Percentiles rank a stretch among this genome's conserved stretches.
These are phyloP conservation scores for Zygoascus sp. DNA, from an alignment of 1,139 yeast genomes.

Conservation along the genomic window DNA sequence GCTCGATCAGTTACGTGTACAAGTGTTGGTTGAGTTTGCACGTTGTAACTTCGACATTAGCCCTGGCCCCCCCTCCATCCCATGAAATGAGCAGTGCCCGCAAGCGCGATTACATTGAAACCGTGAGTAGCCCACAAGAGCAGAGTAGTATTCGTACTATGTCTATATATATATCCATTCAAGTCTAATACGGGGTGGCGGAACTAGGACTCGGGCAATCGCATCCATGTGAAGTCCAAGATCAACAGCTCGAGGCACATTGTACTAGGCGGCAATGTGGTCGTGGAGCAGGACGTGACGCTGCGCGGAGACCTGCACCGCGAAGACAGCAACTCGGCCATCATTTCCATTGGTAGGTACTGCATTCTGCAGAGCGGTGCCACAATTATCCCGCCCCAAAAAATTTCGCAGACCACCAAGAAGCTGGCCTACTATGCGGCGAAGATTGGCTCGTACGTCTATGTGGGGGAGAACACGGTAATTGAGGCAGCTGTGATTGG, in stretches of 20 bases:
- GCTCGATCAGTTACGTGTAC: background rate
- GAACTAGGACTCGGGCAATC: slow-evolving; percentile 49
- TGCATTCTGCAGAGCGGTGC: slow-evolving; percentile 34
- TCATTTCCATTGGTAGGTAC: slow-evolving; percentile 52
- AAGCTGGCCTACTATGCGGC: slow-evolving; percentile 33
- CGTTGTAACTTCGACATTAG: background rate
- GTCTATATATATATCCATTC: too few relatives aligned
- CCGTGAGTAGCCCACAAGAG: slow-evolving; percentile 18
- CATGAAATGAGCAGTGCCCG: slow-evolving; percentile 1
- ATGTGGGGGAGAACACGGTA: slow-evolving; percentile 44
- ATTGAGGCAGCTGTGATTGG: slow-evolving; percentile 43
- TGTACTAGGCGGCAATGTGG: slow-evolving; percentile 44
- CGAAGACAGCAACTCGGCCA: slow-evolving; percentile 32
- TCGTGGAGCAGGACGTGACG: slow-evolving; percentile 36
- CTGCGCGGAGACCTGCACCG: slow-evolving; percentile 43
- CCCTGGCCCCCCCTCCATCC: background rate
- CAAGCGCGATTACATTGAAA: slow-evolving; percentile 27
- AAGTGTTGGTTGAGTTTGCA: background rate
- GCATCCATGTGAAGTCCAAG: slow-evolving; percentile 49
- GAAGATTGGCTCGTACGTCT: slow-evolving; percentile 56
- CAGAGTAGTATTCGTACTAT: too few relatives aligned
- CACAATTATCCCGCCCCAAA: slow-evolving; percentile 25
- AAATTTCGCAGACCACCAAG: slow-evolving; percentile 15
- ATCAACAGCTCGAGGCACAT: slow-evolving; percentile 44
- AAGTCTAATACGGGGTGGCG: too few relatives aligned